phyloP scores from a whole-genome alignment of 208 protist species.

The Trypanosomatidae sp. region DNA sequence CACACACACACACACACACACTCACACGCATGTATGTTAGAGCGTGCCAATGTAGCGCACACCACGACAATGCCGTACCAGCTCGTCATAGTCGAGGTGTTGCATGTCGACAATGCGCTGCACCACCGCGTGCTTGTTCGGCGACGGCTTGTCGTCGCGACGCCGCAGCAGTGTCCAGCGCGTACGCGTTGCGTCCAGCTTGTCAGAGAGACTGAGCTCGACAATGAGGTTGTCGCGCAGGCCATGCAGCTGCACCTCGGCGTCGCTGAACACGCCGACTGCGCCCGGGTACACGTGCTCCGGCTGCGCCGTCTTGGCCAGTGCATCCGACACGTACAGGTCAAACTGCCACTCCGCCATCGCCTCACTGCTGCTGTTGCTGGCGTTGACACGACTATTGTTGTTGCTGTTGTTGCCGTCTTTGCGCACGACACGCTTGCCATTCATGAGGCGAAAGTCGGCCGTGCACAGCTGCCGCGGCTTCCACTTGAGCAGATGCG shows the following conservation, averaged over 20 bases:
- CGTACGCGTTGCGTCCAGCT: slow-evolving; percentile 7
- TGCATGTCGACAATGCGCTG: slow-evolving; percentile 51
- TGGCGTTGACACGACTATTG: neutral
- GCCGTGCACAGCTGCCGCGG: slow-evolving; percentile 67
- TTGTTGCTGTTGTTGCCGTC: no score
- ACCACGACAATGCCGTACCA: slow-evolving; percentile 15
- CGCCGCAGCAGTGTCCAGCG: slow-evolving; percentile 46
- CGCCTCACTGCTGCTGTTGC: neutral
- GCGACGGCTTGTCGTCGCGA: slow-evolving; percentile 52
- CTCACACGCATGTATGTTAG: slow-evolving; percentile 1
- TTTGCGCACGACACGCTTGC: slow-evolving; percentile 3
- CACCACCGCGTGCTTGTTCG: slow-evolving; percentile 62
- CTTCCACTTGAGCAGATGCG: slow-evolving; percentile 78
- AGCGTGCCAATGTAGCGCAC: slow-evolving; percentile 7
- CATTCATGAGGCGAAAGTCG: slow-evolving; percentile 67
- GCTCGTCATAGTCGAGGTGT: slow-evolving; percentile 54
- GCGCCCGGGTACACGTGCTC: slow-evolving; percentile 37
- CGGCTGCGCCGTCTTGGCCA: slow-evolving; percentile 5
- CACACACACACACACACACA: neutral
- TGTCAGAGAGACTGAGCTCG: slow-evolving; percentile 11
- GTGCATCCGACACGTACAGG: slow-evolving; percentile 30
- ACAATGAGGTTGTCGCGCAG: slow-evolving; percentile 51
- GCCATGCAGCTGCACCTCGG: slow-evolving; percentile 23
- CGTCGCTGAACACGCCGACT: slow-evolving; percentile 20
- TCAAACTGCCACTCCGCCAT: slow-evolving; percentile 13